phyloP scores from a whole-genome alignment of 805 yeast genomes.

The Jamesozyma jinghongensis region DNA sequence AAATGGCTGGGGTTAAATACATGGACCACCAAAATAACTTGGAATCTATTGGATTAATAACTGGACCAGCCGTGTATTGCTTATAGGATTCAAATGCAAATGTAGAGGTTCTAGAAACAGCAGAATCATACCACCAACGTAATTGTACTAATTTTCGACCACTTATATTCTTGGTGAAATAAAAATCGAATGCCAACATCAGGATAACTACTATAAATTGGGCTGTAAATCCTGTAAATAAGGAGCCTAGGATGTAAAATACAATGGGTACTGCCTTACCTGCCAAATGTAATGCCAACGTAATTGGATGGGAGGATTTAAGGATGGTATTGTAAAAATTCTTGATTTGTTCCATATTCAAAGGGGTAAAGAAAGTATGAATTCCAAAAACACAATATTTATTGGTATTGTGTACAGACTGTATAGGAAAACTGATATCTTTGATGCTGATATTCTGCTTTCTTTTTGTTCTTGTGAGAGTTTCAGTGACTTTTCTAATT shows the following conservation, averaged over 20 bases:
- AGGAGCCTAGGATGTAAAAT: conserved; percentile 26
- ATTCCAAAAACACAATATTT: too few relatives aligned
- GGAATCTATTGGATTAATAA: conserved; percentile 84
- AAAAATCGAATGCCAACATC: conserved; percentile 79
- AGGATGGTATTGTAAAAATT: conserved; percentile 29
- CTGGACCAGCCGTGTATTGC: conserved; percentile 31
- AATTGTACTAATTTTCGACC: conserved; percentile 87
- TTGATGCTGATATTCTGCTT: too few relatives aligned
- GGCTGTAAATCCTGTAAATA: conserved; percentile 28
- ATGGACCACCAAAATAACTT: conserved; percentile 77
- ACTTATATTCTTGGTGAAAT: conserved; percentile 85
- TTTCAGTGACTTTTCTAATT: too few relatives aligned
- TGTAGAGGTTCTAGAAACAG: conserved; percentile 17
- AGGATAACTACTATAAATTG: conserved; percentile 71
- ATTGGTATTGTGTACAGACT: too few relatives aligned
- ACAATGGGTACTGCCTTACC: conserved; percentile 28
- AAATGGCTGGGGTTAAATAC: conserved; percentile 64
- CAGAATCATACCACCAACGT: conserved; percentile 93
- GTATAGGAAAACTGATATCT: too few relatives aligned
- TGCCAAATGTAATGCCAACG: conserved; percentile 23
- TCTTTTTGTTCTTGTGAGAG: too few relatives aligned
- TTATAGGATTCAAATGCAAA: conserved; percentile 30
- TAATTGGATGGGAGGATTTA: conserved; percentile 29
- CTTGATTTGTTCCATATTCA: conserved; percentile 25
- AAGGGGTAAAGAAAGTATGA: too few relatives aligned